Conservation (phyloP, 1,284 basidiomycete genomes). For the Phlebopus sp. region DNA sequence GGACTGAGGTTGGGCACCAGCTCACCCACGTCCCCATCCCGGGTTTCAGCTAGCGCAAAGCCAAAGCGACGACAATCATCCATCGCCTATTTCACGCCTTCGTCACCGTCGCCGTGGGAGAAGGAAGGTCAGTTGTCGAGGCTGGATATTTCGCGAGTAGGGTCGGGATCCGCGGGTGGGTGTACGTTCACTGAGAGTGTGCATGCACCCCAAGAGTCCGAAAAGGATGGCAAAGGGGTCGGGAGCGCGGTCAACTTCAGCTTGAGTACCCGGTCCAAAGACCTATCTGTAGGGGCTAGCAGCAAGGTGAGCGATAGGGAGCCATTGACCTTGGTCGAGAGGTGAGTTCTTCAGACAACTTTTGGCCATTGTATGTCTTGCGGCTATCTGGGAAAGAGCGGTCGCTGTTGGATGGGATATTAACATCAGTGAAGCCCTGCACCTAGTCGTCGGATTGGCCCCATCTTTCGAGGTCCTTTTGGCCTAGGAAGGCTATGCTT, state of each 20-base stretch:
- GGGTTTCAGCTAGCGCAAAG: background rate
- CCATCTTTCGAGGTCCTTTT: background rate
- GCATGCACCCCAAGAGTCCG: too few species aligned
- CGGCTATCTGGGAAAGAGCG: background rate
- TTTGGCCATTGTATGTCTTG: background rate
- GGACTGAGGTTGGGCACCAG: background rate
- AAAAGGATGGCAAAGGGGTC: too few species aligned
- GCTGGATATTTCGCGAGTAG: too few species aligned
- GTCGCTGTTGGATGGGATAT: too few species aligned
- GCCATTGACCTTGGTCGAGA: slow-evolving; percentile 30
- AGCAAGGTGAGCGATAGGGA: slow-evolving; percentile 13
- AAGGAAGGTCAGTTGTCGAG: background rate
- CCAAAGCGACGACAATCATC: slow-evolving; percentile 53
- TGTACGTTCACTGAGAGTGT: too few species aligned
- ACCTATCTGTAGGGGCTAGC: slow-evolving; percentile 12
- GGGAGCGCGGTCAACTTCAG: slow-evolving; percentile 4
- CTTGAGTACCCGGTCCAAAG: slow-evolving; percentile 13
- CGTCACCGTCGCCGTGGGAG: slow-evolving; percentile 25
- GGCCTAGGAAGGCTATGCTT: background rate
- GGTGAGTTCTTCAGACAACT: slow-evolving; percentile 14
- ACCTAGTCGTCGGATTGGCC: too few species aligned
- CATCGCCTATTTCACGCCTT: slow-evolving; percentile 50
- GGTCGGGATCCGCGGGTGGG: too few species aligned
- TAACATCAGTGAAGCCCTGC: background rate
- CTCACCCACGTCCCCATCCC: background rate